phyloP scores from a whole-genome alignment of 2,329 filamentous ascomycete species.

The Aspergillus ustus region DNA sequence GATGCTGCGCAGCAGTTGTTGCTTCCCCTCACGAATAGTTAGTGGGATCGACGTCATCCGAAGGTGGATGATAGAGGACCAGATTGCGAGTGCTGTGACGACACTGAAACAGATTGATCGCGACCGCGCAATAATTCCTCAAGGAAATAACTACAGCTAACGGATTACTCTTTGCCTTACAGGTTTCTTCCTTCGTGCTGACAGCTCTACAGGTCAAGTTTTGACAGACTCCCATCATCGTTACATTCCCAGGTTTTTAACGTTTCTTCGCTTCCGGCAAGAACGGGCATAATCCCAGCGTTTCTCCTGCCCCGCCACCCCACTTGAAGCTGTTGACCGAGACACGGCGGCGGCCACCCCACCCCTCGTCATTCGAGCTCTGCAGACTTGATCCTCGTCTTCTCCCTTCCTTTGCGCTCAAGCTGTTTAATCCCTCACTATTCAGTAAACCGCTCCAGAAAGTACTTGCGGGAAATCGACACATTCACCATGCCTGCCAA shows the following conservation, averaged over 20 bases:
- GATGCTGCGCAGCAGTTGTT: neutral
- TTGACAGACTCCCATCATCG: slow-evolving; percentile 1
- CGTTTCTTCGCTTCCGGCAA: slow-evolving; percentile 17
- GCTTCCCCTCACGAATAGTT: neutral
- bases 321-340: slow-evolving; percentile 23
- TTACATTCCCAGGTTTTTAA: slow-evolving; percentile 8
- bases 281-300: slow-evolving; percentile 9
- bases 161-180: neutral
- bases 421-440: neutral
- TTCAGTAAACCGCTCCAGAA: neutral
- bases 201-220: neutral
- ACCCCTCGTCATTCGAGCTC: neutral
- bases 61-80: neutral
- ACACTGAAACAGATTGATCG: slow-evolving; percentile 4
- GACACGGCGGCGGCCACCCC: neutral
- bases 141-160: neutral
- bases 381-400: neutral
- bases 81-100: neutral
- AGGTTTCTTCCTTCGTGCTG: neutral
- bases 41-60: slow-evolving; percentile 9
- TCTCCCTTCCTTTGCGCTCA: slow-evolving; percentile 3
- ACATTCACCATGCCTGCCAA: slow-evolving; percentile 51
- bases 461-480: neutral
- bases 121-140: neutral
- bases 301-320: slow-evolving; percentile 23